Conservation (phyloP, 2,329 filamentous ascomycete genomes). For the Talaromyces sp. region DNA sequence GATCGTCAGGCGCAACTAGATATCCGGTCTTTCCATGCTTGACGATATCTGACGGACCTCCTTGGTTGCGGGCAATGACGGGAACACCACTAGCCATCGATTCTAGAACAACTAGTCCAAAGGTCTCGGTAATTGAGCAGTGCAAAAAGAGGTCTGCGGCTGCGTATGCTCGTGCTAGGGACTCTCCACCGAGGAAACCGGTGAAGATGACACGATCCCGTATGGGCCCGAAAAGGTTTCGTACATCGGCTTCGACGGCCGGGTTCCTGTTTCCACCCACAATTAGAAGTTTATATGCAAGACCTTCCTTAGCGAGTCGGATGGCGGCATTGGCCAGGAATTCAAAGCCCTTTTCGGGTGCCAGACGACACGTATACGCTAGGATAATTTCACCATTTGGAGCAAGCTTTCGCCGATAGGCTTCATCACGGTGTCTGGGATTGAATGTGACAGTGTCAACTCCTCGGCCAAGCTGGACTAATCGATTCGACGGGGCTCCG, state of each 20-base stretch:
- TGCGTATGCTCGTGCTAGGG: slow-evolving; percentile 62
- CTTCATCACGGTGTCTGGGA: slow-evolving; percentile 49
- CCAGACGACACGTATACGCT: slow-evolving; percentile 61
- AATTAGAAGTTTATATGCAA: slow-evolving; percentile 61
- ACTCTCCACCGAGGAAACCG: slow-evolving; percentile 58
- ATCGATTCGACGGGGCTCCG: slow-evolving; percentile 52
- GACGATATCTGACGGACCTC: slow-evolving; percentile 64
- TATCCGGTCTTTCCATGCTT: slow-evolving; percentile 56
- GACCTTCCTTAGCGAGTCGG: slow-evolving; percentile 50
- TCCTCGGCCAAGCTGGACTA: slow-evolving; percentile 59
- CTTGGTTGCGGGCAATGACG: slow-evolving; percentile 63
- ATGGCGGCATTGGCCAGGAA: slow-evolving; percentile 57
- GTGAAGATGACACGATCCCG: slow-evolving; percentile 59
- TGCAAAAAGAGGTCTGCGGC: slow-evolving; percentile 66
- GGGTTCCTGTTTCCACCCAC: slow-evolving; percentile 64
- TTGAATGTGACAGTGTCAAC: slow-evolving; percentile 61
- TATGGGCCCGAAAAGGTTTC: slow-evolving; percentile 53
- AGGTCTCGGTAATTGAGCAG: slow-evolving; percentile 67
- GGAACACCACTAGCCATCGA: slow-evolving; percentile 67
- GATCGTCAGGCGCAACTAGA: slow-evolving; percentile 55
- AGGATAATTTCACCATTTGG: slow-evolving; percentile 61
- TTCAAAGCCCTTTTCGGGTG: slow-evolving; percentile 66
- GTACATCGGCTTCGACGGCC: slow-evolving; percentile 57
- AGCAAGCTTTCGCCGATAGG: slow-evolving; percentile 51
- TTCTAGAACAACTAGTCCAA: slow-evolving; percentile 65